Evolutionary conservation across 1,139 yeast genomes (phyloP).

Genomic region (Kodamaea plutei): DNA sequence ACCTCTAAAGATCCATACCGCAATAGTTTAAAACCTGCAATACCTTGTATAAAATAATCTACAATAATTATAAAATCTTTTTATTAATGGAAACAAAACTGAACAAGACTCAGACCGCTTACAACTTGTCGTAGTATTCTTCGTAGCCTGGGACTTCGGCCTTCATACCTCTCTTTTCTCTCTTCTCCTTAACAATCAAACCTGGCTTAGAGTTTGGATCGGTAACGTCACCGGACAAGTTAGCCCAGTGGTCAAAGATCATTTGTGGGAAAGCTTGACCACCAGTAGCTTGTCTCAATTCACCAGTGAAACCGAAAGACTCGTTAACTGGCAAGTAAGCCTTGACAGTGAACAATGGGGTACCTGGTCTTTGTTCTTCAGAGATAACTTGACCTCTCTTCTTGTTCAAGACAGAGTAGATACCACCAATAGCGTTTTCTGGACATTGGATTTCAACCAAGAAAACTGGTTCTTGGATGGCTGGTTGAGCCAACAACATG

Average conservation of each 20-base stretch:
- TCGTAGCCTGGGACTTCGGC: conserved; percentile 98
- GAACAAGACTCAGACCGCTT: conserved; percentile 28
- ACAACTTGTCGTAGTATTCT: conserved; percentile 99
- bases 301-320: conserved; percentile 99
- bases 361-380: conserved; percentile 99
- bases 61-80: too few relatives aligned
- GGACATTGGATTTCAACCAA: conserved; percentile 99
- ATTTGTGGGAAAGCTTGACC: conserved; percentile 99
- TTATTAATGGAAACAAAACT: conserved; percentile 3
- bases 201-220: conserved; percentile 95
- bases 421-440: conserved; percentile 99
- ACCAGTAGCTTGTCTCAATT: conserved; percentile 99
- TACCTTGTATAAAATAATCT: too few relatives aligned
- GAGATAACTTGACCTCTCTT: conserved; percentile 99
- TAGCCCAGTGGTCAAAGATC: conserved; percentile 98
- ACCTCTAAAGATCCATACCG: too few relatives aligned
- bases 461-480: conserved; percentile 99
- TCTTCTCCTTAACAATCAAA: conserved; percentile 80
- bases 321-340: conserved; percentile 99
- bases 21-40: too few relatives aligned
- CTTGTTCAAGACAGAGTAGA: conserved; percentile 98
- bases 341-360: conserved; percentile 98
- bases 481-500: conserved; percentile 96
- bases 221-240: conserved; percentile 86
- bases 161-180: conserved; percentile 98